Conservation (phyloP, 2,329 filamentous ascomycete genomes). For the Aspergillus novofumigatus region DNA sequence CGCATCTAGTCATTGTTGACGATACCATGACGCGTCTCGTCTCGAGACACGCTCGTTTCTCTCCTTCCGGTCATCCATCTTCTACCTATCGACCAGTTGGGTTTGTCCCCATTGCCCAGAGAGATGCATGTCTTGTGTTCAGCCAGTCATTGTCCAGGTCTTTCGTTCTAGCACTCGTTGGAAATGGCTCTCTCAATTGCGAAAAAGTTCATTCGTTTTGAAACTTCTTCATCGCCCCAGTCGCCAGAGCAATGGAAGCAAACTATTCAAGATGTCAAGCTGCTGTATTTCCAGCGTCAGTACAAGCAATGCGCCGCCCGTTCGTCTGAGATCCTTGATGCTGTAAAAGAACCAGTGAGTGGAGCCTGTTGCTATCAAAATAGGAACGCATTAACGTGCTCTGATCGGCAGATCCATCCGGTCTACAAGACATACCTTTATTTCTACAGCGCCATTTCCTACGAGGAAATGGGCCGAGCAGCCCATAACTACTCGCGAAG, state of each 20-base stretch:
- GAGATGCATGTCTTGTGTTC: background rate
- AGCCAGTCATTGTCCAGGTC: background rate
- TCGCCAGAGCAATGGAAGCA: constrained; percentile 31
- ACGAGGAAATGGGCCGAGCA: constrained; percentile 44
- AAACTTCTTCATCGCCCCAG: constrained; percentile 9
- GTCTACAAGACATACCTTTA: constrained; percentile 38
- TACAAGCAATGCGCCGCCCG: constrained; percentile 40
- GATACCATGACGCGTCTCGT: background rate
- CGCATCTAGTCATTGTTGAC: background rate
- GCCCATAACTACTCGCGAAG: constrained; percentile 45
- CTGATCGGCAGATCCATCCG: constrained; percentile 27
- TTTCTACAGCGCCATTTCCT: constrained; percentile 45
- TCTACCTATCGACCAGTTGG: background rate
- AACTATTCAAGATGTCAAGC: constrained; percentile 31
- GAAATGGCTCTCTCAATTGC: constrained; percentile 15
- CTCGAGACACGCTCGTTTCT: background rate
- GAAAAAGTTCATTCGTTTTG: constrained; percentile 17
- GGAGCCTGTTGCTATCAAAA: background rate
- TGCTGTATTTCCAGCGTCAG: constrained; percentile 33
- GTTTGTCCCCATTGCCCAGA: background rate
- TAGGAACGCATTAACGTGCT: background rate
- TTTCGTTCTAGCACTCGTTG: background rate
- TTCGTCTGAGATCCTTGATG: constrained; percentile 27
- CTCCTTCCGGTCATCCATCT: background rate
- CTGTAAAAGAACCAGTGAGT: constrained; percentile 25